A percentile compares a stretch with the other conserved stretches of the same genome.
phyloP scores from a whole-genome alignment of 2,329 filamentous ascomycete genomes.

The Metarhizium album region DNA sequence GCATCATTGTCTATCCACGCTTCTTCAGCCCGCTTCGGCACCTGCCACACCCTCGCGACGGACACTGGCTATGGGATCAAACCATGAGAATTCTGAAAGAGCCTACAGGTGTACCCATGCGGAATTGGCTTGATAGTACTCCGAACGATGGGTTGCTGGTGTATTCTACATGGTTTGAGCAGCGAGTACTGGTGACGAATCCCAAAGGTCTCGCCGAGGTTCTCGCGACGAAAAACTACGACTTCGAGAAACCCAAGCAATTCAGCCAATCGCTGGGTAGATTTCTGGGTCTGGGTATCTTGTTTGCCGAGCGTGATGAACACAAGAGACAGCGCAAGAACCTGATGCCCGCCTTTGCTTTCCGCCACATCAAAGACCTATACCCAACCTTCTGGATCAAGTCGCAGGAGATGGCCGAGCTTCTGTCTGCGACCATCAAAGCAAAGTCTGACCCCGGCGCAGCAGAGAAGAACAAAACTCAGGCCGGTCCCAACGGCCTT shows the following conservation, averaged over 20 bases:
- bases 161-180: neutral
- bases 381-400: neutral
- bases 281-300: neutral
- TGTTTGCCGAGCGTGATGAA: neutral
- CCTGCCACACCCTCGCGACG: slow-evolving; percentile 4
- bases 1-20: slow-evolving; percentile 11
- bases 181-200: neutral
- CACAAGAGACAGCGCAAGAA: neutral
- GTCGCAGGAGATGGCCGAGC: slow-evolving; percentile 35
- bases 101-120: neutral
- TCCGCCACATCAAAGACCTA: neutral
- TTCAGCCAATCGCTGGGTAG: neutral
- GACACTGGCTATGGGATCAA: slow-evolving; percentile 36
- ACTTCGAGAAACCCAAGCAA: neutral
- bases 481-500: slow-evolving; percentile 10
- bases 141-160: neutral
- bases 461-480: slow-evolving; percentile 28
- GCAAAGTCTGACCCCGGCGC: slow-evolving; percentile 21
- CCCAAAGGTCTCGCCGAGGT: neutral
- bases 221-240: neutral
- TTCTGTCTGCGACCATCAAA: slow-evolving; percentile 27
- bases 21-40: slow-evolving; percentile 14
- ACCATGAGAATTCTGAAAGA: neutral
- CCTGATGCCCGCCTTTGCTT: neutral
- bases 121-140: neutral